phyloP scores from a whole-genome alignment of 805 yeast genomes.

The Nakazawaea siamensis region DNA sequence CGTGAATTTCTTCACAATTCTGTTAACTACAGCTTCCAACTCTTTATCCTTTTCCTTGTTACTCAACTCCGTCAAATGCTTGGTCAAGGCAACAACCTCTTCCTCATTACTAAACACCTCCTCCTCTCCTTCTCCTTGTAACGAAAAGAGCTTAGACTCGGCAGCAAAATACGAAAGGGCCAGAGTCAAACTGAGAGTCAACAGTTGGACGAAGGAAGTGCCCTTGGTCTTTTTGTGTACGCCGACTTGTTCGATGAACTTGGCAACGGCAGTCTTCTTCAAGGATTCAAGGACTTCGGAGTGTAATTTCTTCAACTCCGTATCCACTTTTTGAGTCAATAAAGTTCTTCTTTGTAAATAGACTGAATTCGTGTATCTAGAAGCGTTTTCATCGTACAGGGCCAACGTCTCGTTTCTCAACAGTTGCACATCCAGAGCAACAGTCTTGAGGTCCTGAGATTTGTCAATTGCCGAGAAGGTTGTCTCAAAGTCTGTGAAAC shows the following conservation, averaged over 20 bases:
- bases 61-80: conserved; percentile 19
- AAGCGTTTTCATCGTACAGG: conserved; percentile 62
- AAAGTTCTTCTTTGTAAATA: conserved; percentile 53
- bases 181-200: conserved; percentile 15
- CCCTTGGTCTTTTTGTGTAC: conserved; percentile 17
- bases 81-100: conserved; percentile 26
- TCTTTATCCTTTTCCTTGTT: conserved; percentile 30
- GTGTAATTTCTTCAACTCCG: conserved; percentile 35
- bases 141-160: conserved; percentile 25
- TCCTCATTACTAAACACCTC: conserved; percentile 20
- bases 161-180: conserved; percentile 21
- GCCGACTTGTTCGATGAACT: conserved; percentile 20
- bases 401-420: conserved; percentile 40
- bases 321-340: conserved; percentile 41
- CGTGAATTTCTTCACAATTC: conserved; percentile 37
- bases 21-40: conserved; percentile 31
- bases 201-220: conserved; percentile 7
- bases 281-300: conserved; percentile 30
- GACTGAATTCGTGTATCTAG: conserved; percentile 62
- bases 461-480: conserved; percentile 17
- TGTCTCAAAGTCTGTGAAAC: conserved; percentile 35
- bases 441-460: conserved; percentile 1
- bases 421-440: conserved; percentile 34
- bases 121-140: conserved; percentile 13
- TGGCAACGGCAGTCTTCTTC: conserved; percentile 23